Percentiles rank a stretch among this genome's conserved stretches.
Conservation (phyloP, 805 yeast species). For the Lachancea nothofagi region DNA sequence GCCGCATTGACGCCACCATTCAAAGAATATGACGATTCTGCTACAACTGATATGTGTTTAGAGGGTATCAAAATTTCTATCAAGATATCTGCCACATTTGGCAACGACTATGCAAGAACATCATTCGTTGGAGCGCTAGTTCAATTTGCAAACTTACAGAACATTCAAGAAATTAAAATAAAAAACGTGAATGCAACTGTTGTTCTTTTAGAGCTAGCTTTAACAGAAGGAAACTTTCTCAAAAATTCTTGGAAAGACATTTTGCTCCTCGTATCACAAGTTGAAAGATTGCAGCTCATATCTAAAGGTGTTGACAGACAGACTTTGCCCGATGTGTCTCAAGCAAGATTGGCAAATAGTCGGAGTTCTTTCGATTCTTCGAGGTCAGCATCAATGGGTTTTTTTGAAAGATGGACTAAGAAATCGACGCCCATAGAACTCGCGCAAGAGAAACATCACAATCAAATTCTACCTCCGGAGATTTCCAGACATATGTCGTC, state of each 20-base stretch:
- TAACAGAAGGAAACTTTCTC: constrained; percentile 70
- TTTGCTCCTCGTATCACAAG: constrained; percentile 76
- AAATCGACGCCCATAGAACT: constrained; percentile 56
- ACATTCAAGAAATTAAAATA: constrained; percentile 65
- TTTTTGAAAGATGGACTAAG: constrained; percentile 53
- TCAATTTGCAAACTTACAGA: constrained; percentile 77
- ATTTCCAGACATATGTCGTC: constrained; percentile 55
- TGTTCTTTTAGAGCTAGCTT: constrained; percentile 68
- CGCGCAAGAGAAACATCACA: constrained; percentile 65
- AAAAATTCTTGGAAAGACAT: constrained; percentile 80
- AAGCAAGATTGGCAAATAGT: constrained; percentile 59
- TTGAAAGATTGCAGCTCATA: constrained; percentile 82
- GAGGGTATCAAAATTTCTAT: constrained; percentile 84
- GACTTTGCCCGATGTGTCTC: constrained; percentile 76
- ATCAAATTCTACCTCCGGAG: constrained; percentile 57
- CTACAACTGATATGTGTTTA: constrained; percentile 60
- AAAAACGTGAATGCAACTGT: constrained; percentile 81
- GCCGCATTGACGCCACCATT: constrained; percentile 94
- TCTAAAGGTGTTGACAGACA: constrained; percentile 84
- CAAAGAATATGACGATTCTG: constrained; percentile 77
- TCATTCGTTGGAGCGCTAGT: constrained; percentile 87
- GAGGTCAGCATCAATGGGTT: constrained; percentile 39
- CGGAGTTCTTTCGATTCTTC: constrained; percentile 50
- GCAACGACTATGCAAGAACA: constrained; percentile 74
- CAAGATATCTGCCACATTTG: constrained; percentile 78